These are phyloP conservation scores for Rhodotorula sp. DNA, from an alignment of 1,284 basidiomycete species.

Conservation along the genomic window DNA sequence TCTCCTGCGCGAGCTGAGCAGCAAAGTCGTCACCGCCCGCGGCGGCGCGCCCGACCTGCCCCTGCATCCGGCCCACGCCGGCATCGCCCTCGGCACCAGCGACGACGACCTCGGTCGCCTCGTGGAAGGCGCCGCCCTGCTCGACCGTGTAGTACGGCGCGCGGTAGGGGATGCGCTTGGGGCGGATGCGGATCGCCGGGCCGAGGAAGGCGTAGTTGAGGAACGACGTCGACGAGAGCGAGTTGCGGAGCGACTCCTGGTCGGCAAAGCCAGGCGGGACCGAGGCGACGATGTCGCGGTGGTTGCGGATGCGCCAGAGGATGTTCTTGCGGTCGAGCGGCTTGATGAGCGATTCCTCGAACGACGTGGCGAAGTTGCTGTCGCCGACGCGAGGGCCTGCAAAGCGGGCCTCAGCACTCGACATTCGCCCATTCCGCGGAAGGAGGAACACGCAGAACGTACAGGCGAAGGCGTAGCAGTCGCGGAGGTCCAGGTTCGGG, in stretches of 20 bases:
- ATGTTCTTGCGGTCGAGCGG: conserved; percentile 32
- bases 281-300: conserved; percentile 28
- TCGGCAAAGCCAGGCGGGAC: conserved; percentile 31
- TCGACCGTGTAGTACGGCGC: conserved; percentile 7
- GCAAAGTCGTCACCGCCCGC: background rate
- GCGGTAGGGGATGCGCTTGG: background rate
- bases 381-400: conserved; percentile 28
- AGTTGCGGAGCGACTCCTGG: conserved; percentile 10
- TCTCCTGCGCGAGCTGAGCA: background rate
- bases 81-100: background rate
- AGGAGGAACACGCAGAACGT: background rate
- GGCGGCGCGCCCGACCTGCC: background rate
- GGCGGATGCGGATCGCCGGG: conserved; percentile 18
- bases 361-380: conserved; percentile 17
- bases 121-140: conserved; percentile 14
- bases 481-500: conserved; percentile 16
- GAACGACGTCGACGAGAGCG: conserved; percentile 6
- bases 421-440: too few species aligned
- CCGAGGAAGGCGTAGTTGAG: conserved; percentile 33
- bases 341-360: conserved; percentile 19
- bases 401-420: background rate
- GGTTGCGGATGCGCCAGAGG: conserved; percentile 35
- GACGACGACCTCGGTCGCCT: conserved; percentile 16
- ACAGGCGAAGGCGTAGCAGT: conserved; percentile 31
- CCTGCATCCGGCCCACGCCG: background rate